A percentile compares a stretch with the other conserved stretches of the same genome.
These are phyloP conservation scores for Conticribra weissflogii DNA, from an alignment of 108 stramenopile genomes.

Conservation along the genomic window DNA sequence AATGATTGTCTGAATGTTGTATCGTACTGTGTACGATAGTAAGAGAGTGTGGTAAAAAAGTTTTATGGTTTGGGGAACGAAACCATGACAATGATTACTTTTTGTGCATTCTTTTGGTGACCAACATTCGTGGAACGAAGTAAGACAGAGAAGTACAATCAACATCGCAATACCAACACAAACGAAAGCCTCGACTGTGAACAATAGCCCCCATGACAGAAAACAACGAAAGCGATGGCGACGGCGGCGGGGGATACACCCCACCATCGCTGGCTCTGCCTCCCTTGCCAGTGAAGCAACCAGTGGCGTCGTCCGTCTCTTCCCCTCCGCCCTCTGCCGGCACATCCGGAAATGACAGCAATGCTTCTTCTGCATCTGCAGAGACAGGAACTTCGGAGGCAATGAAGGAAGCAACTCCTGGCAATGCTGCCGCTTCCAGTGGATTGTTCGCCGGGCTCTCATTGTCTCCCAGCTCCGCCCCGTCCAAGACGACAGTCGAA, in stretches of 20 bases:
- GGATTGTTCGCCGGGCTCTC: conserved; percentile 45
- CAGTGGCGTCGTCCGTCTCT: neutral
- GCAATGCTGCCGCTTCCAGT: neutral
- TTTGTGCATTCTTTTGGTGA: too few relatives aligned
- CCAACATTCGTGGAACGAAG: too few relatives aligned
- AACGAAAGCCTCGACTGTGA: too few relatives aligned
- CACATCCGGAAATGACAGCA: too few relatives aligned
- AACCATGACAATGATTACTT: too few relatives aligned
- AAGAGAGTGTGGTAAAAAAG: too few relatives aligned
- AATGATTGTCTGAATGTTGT: too few relatives aligned
- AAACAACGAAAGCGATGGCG: neutral
- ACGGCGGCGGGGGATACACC: conserved; percentile 8
- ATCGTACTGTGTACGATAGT: too few relatives aligned
- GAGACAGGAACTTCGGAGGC: neutral
- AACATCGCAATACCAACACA: too few relatives aligned
- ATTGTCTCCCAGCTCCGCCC: neutral
- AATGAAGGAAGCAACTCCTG: neutral
- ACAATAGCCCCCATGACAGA: too few relatives aligned
- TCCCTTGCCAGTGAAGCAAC: neutral
- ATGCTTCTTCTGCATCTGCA: neutral
- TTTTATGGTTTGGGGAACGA: too few relatives aligned
- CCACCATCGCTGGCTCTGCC: conserved; percentile 3
- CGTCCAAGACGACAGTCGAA: neutral
- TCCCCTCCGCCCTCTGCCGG: neutral
- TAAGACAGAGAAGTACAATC: too few relatives aligned